Evolutionary conservation across 164 flowering plant species (phyloP).

Genomic region (Litsea cubeba): DNA sequence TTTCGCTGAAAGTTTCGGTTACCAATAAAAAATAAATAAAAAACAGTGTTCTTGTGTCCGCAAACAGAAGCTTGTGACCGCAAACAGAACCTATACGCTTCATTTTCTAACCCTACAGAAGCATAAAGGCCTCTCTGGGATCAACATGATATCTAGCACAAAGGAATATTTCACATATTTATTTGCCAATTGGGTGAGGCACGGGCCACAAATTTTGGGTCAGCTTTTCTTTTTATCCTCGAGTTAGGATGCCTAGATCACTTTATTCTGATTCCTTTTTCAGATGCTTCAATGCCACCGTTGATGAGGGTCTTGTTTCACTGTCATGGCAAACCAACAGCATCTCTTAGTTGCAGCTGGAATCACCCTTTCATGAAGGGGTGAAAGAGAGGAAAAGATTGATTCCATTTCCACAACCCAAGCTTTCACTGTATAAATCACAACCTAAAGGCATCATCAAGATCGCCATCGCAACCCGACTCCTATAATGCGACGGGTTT

Average conservation of each 20-base stretch:
- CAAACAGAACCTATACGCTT: too few species aligned
- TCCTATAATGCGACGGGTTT: background rate
- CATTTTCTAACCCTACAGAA: too few species aligned
- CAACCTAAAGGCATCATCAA: background rate
- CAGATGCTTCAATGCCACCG: background rate
- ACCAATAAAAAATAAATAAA: too few species aligned
- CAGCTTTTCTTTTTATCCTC: too few species aligned
- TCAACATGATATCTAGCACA: too few species aligned
- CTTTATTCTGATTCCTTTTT: background rate
- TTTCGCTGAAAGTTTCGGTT: too few species aligned
- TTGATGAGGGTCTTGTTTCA: conserved; percentile 8
- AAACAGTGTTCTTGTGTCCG: too few species aligned
- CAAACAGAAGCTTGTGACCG: too few species aligned
- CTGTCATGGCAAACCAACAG: conserved; percentile 23
- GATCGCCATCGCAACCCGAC: background rate
- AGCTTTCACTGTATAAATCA: background rate
- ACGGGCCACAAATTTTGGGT: too few species aligned
- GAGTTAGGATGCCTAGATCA: background rate
- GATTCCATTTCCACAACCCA: conserved; percentile 6
- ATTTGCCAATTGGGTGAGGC: too few species aligned
- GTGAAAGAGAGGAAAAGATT: background rate
- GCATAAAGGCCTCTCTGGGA: too few species aligned
- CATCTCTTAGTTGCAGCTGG: background rate
- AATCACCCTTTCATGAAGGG: background rate
- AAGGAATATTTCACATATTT: too few species aligned